phyloP scores from a whole-genome alignment of 306 rosid species.

The Pueraria montana region DNA sequence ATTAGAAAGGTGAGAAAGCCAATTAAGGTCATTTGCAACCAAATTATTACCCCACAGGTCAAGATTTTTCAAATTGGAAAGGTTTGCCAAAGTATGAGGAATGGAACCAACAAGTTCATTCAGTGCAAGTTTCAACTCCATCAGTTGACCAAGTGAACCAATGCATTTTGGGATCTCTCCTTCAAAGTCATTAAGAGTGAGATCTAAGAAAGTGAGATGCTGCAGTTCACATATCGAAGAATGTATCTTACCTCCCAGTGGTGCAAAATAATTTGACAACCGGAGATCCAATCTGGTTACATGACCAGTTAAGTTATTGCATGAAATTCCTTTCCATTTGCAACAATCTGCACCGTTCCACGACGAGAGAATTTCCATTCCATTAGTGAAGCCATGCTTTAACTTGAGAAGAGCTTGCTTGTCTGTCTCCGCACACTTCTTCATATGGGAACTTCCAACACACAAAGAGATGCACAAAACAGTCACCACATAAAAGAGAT shows the following conservation, averaged over 20 bases:
- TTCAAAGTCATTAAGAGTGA: neutral
- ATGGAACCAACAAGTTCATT: neutral
- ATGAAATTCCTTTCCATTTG: conserved; percentile 12
- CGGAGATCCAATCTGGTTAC: neutral
- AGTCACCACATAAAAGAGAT: neutral
- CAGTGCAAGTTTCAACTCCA: neutral
- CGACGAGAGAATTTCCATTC: neutral
- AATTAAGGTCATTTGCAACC: conserved; percentile 25
- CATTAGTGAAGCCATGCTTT: neutral
- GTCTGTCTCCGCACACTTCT: conserved; percentile 4
- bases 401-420: conserved; percentile 35
- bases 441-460: neutral
- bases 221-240: conserved; percentile 29
- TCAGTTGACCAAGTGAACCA: conserved; percentile 22
- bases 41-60: neutral
- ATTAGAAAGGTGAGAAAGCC: conserved; percentile 43
- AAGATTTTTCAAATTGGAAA: conserved; percentile 15
- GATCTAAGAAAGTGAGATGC: neutral
- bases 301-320: conserved; percentile 30
- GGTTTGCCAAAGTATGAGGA: conserved; percentile 12
- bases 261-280: too few relatives aligned
- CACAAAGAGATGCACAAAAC: conserved; percentile 5
- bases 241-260: neutral
- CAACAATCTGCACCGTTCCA: conserved; percentile 33
- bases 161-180: conserved; percentile 37